Evolutionary conservation across 2,329 filamentous ascomycete species (phyloP).

Genomic region (Coniochaeta sp.): DNA sequence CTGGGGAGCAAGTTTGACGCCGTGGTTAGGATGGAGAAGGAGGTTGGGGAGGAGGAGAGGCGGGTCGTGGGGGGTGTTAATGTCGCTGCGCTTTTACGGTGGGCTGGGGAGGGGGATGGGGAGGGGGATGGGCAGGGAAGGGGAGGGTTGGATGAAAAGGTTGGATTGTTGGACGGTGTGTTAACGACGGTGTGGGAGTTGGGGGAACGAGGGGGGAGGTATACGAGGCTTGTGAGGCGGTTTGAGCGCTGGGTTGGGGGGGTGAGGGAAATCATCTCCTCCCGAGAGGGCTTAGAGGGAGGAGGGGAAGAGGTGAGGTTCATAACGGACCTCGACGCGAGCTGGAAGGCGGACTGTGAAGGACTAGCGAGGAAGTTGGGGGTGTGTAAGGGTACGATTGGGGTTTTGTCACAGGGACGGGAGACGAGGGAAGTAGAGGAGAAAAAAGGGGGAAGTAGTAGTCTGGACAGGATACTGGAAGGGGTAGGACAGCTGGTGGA

Average conservation of each 20-base stretch:
- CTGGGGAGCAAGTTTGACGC: conserved; percentile 38
- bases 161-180: conserved; percentile 51
- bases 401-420: conserved; percentile 5
- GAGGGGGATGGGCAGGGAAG: no score
- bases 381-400: conserved; percentile 29
- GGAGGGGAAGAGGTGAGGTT: conserved; percentile 36
- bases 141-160: conserved; percentile 41
- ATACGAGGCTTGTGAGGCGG: conserved; percentile 43
- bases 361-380: conserved; percentile 48
- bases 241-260: conserved; percentile 55
- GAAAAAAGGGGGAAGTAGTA: conserved; percentile 16
- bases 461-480: conserved; percentile 39
- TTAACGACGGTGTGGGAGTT: conserved; percentile 51
- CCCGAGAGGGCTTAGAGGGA: conserved; percentile 16
- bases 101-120: conserved; percentile 35
- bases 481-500: conserved; percentile 41
- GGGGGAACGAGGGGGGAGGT: conserved; percentile 48
- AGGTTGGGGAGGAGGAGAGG: conserved; percentile 29
- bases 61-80: conserved; percentile 44
- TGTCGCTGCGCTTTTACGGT: conserved; percentile 36
- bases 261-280: conserved; percentile 20
- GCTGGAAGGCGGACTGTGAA: conserved; percentile 53
- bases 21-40: conserved; percentile 26
- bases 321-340: conserved; percentile 45
- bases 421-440: conserved; percentile 12